Percentiles rank a stretch among this genome's conserved stretches.
Conservation (phyloP, 2,329 filamentous ascomycete genomes). For the Lachnellula willkommii region DNA sequence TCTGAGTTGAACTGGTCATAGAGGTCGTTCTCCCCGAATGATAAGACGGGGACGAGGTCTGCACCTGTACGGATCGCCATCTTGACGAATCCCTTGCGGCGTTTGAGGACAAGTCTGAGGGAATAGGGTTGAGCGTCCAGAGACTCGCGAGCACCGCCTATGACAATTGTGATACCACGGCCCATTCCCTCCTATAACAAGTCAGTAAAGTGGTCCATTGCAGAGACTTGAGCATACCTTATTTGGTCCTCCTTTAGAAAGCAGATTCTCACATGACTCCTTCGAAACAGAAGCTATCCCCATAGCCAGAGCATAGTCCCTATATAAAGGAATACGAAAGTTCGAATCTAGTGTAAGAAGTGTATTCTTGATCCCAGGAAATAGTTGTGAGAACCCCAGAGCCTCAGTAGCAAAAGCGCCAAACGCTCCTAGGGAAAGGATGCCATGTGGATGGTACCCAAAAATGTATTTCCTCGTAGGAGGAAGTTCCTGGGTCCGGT, state of each 20-base stretch:
- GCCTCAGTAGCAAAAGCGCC: slow-evolving; percentile 87
- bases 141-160: slow-evolving; percentile 88
- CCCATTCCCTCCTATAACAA: slow-evolving; percentile 68
- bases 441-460: slow-evolving; percentile 94
- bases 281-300: slow-evolving; percentile 85
- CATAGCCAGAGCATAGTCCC: slow-evolving; percentile 87
- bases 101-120: slow-evolving; percentile 71
- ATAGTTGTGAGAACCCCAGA: slow-evolving; percentile 77
- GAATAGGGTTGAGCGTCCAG: slow-evolving; percentile 78
- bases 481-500: slow-evolving; percentile 75
- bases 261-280: slow-evolving; percentile 83
- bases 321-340: slow-evolving; percentile 88
- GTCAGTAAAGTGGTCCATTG: slow-evolving; percentile 1
- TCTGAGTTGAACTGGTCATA: slow-evolving; percentile 83
- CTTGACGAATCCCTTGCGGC: slow-evolving; percentile 90
- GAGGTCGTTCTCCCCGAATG: slow-evolving; percentile 92
- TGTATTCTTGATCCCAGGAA: slow-evolving; percentile 92
- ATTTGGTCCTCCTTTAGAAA: slow-evolving; percentile 73
- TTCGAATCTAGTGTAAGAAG: slow-evolving; percentile 92
- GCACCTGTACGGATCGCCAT: slow-evolving; percentile 88
- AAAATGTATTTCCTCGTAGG: slow-evolving; percentile 90
- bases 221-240: slow-evolving; percentile 29
- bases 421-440: slow-evolving; percentile 95
- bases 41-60: slow-evolving; percentile 85
- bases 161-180: slow-evolving; percentile 91